Evolutionary conservation across 768 basidiomycete species (phyloP).

Genomic region (Suillus sp.): DNA sequence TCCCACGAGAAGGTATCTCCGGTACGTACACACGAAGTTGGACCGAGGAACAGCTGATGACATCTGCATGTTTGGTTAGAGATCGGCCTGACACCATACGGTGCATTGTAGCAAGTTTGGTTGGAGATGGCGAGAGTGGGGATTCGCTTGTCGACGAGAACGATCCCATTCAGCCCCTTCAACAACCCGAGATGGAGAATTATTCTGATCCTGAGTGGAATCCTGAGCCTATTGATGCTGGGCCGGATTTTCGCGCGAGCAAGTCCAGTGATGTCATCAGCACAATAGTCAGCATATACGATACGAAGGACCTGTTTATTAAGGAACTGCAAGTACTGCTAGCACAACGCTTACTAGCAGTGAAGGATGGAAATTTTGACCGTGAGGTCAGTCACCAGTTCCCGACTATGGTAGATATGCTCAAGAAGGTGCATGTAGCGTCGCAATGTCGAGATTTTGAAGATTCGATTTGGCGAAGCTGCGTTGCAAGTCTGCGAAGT

Average conservation of each 20-base stretch:
- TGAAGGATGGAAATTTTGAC: constrained; percentile 80
- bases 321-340: constrained; percentile 93
- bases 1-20: constrained; percentile 86
- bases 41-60: not conserved
- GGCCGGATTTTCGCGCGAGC: constrained; percentile 89
- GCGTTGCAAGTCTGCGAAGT: constrained; percentile 96
- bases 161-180: constrained; percentile 76
- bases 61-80: constrained; percentile 39
- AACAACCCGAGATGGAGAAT: constrained; percentile 79
- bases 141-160: constrained; percentile 85
- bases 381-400: constrained; percentile 46
- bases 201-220: constrained; percentile 93
- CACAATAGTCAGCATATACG: constrained; percentile 96
- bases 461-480: constrained; percentile 93
- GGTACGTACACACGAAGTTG: constrained; percentile 45
- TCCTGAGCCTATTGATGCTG: constrained; percentile 95
- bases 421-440: constrained; percentile 51
- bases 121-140: constrained; percentile 80
- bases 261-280: constrained; percentile 93
- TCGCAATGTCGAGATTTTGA: constrained; percentile 89
- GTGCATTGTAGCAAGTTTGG: constrained; percentile 88
- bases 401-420: constrained; percentile 2
- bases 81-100: constrained; percentile 92
- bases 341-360: constrained; percentile 80
- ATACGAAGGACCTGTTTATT: constrained; percentile 94